Conservation (phyloP, 306 rosid genomes). For the Rosa persica region DNA sequence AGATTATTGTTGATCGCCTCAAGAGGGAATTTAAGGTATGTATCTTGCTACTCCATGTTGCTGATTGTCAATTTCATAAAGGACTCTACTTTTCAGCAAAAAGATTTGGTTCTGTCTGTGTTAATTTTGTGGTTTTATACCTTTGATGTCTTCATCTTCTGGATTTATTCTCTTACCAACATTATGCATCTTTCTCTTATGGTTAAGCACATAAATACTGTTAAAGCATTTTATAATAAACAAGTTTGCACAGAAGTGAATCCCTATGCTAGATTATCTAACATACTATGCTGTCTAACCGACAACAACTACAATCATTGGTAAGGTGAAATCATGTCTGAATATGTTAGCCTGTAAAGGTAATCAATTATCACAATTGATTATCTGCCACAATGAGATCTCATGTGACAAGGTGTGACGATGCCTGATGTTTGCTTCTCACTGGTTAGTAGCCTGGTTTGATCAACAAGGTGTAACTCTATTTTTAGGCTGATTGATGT, state of each 20-base stretch:
- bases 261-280: neutral
- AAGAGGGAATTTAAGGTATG: constrained; percentile 94
- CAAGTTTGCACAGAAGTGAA: neutral
- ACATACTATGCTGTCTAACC: neutral
- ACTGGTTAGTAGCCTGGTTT: neutral
- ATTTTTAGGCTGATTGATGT: neutral
- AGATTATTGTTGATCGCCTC: constrained; percentile 90
- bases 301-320: neutral
- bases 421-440: neutral
- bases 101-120: neutral
- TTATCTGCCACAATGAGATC: neutral
- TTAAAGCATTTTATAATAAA: neutral
- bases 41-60: constrained; percentile 13
- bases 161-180: neutral
- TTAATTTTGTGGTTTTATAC: neutral
- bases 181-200: neutral
- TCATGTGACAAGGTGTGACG: neutral
- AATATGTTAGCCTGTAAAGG: neutral
- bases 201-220: neutral
- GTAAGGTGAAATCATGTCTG: neutral
- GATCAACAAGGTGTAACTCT: neutral
- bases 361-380: neutral
- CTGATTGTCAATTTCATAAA: constrained; percentile 1
- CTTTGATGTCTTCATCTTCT: neutral
- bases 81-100: neutral